These are phyloP conservation scores for Podila verticillata DNA, from an alignment of 192 early-diverging fungal species.

Conservation along the genomic window DNA sequence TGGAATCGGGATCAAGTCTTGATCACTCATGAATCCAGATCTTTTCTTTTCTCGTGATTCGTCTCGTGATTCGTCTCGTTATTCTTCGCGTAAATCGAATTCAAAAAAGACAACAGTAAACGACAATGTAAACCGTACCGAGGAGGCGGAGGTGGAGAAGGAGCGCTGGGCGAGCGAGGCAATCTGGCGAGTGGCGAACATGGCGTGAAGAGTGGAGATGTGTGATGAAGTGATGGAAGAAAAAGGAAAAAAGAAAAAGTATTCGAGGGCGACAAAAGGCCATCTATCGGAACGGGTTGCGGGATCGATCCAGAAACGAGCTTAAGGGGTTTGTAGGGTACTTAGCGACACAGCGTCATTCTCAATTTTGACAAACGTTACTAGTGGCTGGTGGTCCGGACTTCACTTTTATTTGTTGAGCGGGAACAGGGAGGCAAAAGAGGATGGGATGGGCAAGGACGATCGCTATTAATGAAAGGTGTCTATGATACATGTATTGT, in stretches of 20 bases:
- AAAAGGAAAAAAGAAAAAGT: background rate
- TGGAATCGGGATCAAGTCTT: background rate
- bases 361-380: no score
- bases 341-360: no score
- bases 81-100: background rate
- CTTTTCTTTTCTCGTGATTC: background rate
- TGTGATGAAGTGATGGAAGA: constrained; percentile 4
- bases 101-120: background rate
- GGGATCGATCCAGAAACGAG: background rate
- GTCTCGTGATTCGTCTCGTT: no score
- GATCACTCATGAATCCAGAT: background rate
- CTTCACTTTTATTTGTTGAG: no score
- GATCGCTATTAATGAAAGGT: no score
- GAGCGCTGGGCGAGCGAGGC: constrained; percentile 32
- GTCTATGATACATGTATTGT: no score
- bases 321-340: no score
- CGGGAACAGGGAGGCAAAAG: no score
- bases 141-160: constrained; percentile 59
- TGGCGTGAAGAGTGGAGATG: constrained; percentile 6
- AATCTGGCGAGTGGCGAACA: constrained; percentile 8
- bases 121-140: constrained; percentile 44
- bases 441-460: no score
- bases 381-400: no score
- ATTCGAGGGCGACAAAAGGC: background rate
- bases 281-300: background rate